Conservation (phyloP, 2,329 filamentous ascomycete genomes). For the Trichoderma asperellum region DNA sequence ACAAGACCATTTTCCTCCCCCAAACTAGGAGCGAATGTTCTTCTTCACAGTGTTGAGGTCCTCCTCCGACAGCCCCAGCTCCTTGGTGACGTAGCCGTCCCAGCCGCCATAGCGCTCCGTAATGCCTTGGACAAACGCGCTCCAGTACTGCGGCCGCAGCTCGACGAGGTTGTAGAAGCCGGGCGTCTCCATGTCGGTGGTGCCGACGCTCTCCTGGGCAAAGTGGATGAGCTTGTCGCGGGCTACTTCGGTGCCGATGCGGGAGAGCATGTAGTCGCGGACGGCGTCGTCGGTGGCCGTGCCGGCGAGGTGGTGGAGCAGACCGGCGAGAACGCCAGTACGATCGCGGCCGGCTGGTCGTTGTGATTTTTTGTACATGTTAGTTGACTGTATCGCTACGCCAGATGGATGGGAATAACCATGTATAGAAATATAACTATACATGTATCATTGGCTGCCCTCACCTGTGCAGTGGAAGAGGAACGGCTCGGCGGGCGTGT, state of each 20-base stretch:
- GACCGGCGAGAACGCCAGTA: slow-evolving; percentile 55
- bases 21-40: slow-evolving; percentile 44
- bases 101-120: slow-evolving; percentile 52
- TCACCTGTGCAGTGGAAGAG: slow-evolving; percentile 60
- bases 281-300: slow-evolving; percentile 47
- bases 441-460: slow-evolving; percentile 4
- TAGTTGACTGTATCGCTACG: not conserved
- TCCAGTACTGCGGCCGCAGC: slow-evolving; percentile 50
- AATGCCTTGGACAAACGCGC: slow-evolving; percentile 50
- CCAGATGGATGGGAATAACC: no score
- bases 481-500: slow-evolving; percentile 50
- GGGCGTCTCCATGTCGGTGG: slow-evolving; percentile 45
- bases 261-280: slow-evolving; percentile 58
- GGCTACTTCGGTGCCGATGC: slow-evolving; percentile 57
- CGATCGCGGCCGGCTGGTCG: slow-evolving; percentile 57
- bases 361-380: not conserved
- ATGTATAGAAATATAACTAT: no score
- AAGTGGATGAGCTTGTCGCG: slow-evolving; percentile 52
- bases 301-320: slow-evolving; percentile 57
- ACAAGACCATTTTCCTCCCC: not conserved
- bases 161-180: slow-evolving; percentile 55
- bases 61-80: slow-evolving; percentile 50
- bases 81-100: slow-evolving; percentile 51
- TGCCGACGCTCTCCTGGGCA: slow-evolving; percentile 45
- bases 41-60: slow-evolving; percentile 53